A percentile compares a stretch with the other conserved stretches of the same genome.
Evolutionary conservation across 2,329 filamentous ascomycete genomes (phyloP).

Genomic region (Sclerotiophoma versabilis): DNA sequence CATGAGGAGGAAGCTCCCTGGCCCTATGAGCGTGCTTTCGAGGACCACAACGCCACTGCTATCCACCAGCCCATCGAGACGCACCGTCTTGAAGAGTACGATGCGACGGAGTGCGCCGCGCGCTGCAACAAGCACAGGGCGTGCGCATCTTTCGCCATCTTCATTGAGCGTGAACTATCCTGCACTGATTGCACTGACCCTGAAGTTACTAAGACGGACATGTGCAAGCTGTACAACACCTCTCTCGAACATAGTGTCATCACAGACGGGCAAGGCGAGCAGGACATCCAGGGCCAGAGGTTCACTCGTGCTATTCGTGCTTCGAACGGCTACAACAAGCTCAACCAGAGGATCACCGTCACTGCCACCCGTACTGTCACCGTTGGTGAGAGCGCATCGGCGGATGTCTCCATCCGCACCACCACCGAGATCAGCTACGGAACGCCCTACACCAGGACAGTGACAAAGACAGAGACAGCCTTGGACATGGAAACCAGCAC

Average conservation of each 20-base stretch:
- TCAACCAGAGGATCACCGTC: neutral
- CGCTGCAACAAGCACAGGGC: neutral
- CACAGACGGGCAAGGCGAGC: neutral
- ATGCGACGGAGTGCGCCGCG: neutral
- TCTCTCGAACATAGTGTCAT: neutral
- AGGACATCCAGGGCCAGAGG: neutral
- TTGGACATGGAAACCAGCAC: no score
- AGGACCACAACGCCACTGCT: neutral
- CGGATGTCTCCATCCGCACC: no score
- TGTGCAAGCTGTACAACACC: neutral
- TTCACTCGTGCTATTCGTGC: neutral
- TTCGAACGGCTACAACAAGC: neutral
- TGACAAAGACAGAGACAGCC: no score
- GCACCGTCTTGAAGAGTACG: neutral
- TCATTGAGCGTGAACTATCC: neutral
- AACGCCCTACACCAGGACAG: no score
- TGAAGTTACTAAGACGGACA: neutral
- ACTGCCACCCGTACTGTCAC: neutral
- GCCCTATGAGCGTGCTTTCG: neutral
- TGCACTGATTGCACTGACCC: neutral
- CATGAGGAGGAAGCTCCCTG: neutral
- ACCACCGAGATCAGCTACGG: no score
- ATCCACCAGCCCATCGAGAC: neutral
- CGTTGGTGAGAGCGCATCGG: no score
- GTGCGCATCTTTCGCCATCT: slow-evolving; percentile 1